phyloP scores from a whole-genome alignment of 2,329 filamentous ascomycete species.

The Didymella segeticola region DNA sequence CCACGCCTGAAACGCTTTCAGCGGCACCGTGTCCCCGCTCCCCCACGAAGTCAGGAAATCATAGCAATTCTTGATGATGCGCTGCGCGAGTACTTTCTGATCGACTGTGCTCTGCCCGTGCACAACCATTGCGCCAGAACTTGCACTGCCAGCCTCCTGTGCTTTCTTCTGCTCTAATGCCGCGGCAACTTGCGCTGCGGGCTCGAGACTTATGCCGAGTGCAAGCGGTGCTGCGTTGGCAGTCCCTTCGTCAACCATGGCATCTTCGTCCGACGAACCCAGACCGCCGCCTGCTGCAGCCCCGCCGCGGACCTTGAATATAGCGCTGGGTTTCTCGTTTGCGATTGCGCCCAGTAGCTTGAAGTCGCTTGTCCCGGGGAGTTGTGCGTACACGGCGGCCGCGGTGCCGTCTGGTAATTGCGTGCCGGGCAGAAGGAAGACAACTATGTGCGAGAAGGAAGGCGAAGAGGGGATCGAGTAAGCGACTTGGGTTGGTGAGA shows the following conservation, averaged over 20 bases:
- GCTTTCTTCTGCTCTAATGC: constrained; percentile 68
- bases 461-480: constrained; percentile 70
- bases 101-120: constrained; percentile 57
- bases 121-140: constrained; percentile 43
- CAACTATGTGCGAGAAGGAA: constrained; percentile 75
- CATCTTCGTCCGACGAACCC: constrained; percentile 55
- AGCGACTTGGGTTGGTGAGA: constrained; percentile 67
- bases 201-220: constrained; percentile 83
- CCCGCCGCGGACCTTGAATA: constrained; percentile 74
- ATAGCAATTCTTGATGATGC: constrained; percentile 96
- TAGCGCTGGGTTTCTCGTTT: constrained; percentile 86
- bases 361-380: constrained; percentile 69
- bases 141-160: constrained; percentile 36
- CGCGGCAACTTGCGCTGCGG: constrained; percentile 71
- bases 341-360: constrained; percentile 88
- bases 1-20: constrained; percentile 96
- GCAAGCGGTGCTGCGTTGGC: constrained; percentile 57
- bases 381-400: constrained; percentile 87
- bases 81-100: constrained; percentile 76
- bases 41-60: constrained; percentile 94
- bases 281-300: constrained; percentile 47
- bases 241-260: constrained; percentile 53
- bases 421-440: constrained; percentile 85
- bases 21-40: constrained; percentile 81
- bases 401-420: constrained; percentile 76